Conservation (phyloP, 2,329 filamentous ascomycete genomes). For the Raffaelea ambrosiae region DNA sequence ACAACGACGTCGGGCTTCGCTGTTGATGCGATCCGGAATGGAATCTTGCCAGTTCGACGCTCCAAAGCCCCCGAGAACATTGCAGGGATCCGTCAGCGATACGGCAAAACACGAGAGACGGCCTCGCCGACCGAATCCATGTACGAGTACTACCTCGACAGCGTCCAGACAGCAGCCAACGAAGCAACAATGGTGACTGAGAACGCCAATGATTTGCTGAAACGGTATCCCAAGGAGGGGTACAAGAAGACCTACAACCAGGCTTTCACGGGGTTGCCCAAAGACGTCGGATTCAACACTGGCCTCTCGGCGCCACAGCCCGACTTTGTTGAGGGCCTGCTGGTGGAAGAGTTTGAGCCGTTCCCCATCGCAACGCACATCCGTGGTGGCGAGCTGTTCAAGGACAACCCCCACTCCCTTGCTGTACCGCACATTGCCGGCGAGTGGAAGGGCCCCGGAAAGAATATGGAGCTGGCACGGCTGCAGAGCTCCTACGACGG, state of each 20-base stretch:
- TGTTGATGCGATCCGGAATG: slow-evolving; percentile 9
- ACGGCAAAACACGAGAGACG: slow-evolving; percentile 4
- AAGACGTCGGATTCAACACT: slow-evolving; percentile 18
- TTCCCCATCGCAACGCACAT: slow-evolving; percentile 9
- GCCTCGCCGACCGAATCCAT: slow-evolving; percentile 9
- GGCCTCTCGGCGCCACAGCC: slow-evolving; percentile 18
- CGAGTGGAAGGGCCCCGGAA: slow-evolving; percentile 14
- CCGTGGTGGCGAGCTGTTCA: slow-evolving; percentile 12
- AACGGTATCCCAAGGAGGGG: slow-evolving; percentile 6
- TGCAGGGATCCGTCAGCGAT: slow-evolving; percentile 8
- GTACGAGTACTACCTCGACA: slow-evolving; percentile 9
- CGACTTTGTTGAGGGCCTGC: slow-evolving; percentile 18
- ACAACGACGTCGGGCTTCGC: slow-evolving; percentile 8
- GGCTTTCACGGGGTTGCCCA: slow-evolving; percentile 16
- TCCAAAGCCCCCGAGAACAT: slow-evolving; percentile 13
- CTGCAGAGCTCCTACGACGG: slow-evolving; percentile 14
- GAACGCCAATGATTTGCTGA: slow-evolving; percentile 11
- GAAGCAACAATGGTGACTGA: slow-evolving; percentile 13
- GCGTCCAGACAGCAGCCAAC: slow-evolving; percentile 7
- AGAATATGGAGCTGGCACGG: slow-evolving; percentile 9
- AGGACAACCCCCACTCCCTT: slow-evolving; percentile 12
- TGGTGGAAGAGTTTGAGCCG: slow-evolving; percentile 7
- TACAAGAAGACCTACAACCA: slow-evolving; percentile 7
- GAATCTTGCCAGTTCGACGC: slow-evolving; percentile 1
- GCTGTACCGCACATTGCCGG: slow-evolving; percentile 19